A percentile compares a stretch with the other conserved stretches of the same genome.
These are phyloP conservation scores for Populus hybrid DNA, from an alignment of 441 rosid genomes.

Conservation along the genomic window DNA sequence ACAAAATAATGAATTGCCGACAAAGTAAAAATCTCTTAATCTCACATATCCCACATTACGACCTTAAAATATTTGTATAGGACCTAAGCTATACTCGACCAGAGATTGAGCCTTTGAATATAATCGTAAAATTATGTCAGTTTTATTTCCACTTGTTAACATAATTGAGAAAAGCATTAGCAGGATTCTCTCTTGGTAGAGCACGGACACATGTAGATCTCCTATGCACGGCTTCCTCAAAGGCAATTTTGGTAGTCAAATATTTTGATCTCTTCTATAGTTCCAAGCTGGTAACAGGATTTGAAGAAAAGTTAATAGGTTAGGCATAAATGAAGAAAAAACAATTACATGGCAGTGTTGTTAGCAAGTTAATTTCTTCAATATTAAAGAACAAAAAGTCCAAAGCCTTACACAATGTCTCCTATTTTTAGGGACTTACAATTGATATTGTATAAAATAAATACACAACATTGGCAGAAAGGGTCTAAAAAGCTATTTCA, in stretches of 20 bases:
- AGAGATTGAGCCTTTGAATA: background rate
- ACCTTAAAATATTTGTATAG: background rate
- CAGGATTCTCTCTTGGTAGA: conserved; percentile 77
- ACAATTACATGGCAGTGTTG: too few species aligned
- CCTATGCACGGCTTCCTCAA: conserved; percentile 79
- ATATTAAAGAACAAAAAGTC: background rate
- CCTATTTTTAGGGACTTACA: too few species aligned
- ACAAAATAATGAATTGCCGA: conserved; percentile 7
- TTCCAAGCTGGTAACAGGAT: conserved; percentile 42
- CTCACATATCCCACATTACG: background rate
- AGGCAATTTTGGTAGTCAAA: conserved; percentile 47
- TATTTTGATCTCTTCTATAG: conserved; percentile 76
- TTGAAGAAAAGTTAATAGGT: conserved; percentile 1
- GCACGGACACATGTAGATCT: conserved; percentile 92
- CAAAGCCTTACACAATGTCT: background rate
- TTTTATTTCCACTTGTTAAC: conserved; percentile 96
- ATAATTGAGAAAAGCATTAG: conserved; percentile 71
- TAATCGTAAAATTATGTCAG: conserved; percentile 8
- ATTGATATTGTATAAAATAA: too few species aligned
- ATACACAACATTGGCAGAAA: background rate
- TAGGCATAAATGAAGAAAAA: background rate
- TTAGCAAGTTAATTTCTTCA: background rate
- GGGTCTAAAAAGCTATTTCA: background rate
- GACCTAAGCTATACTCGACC: background rate
- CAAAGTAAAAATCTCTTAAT: background rate